Evolutionary conservation across 305 asterid species (phyloP).

Genomic region (Fraxinus nigra): DNA sequence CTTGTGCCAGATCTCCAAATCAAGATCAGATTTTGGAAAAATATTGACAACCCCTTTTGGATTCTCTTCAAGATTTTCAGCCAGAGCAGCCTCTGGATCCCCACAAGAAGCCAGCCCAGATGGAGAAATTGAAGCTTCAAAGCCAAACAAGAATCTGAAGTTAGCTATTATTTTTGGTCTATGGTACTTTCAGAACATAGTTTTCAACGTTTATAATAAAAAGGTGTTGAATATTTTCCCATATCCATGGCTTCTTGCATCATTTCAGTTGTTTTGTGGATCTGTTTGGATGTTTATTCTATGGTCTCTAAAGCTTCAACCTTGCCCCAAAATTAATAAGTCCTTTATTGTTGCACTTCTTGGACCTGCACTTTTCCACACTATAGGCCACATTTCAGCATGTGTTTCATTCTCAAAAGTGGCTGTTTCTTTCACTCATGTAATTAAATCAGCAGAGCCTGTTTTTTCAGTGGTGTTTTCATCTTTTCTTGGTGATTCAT

Average conservation of each 20-base stretch:
- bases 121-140: slow-evolving; percentile 47
- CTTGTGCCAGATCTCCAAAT: slow-evolving; percentile 46
- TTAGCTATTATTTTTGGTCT: slow-evolving; percentile 75
- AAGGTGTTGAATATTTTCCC: slow-evolving; percentile 77
- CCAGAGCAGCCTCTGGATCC: slow-evolving; percentile 43
- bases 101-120: slow-evolving; percentile 59
- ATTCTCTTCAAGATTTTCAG: slow-evolving; percentile 30
- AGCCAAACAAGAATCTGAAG: slow-evolving; percentile 49
- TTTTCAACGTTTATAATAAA: slow-evolving; percentile 79
- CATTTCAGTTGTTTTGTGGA: slow-evolving; percentile 80
- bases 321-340: slow-evolving; percentile 72
- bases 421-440: slow-evolving; percentile 80
- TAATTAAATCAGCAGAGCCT: slow-evolving; percentile 79
- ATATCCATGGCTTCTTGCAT: slow-evolving; percentile 89
- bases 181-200: slow-evolving; percentile 86
- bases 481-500: slow-evolving; percentile 60
- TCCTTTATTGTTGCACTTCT: slow-evolving; percentile 84
- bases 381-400: slow-evolving; percentile 77
- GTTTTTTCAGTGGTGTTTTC: slow-evolving; percentile 73
- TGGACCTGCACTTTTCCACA: slow-evolving; percentile 91
- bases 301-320: slow-evolving; percentile 67
- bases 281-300: slow-evolving; percentile 80
- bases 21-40: slow-evolving; percentile 42
- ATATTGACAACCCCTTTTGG: slow-evolving; percentile 35
- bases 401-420: slow-evolving; percentile 85